phyloP scores from a whole-genome alignment of 257 asterid genomes.

The Solanum verrucosum region DNA sequence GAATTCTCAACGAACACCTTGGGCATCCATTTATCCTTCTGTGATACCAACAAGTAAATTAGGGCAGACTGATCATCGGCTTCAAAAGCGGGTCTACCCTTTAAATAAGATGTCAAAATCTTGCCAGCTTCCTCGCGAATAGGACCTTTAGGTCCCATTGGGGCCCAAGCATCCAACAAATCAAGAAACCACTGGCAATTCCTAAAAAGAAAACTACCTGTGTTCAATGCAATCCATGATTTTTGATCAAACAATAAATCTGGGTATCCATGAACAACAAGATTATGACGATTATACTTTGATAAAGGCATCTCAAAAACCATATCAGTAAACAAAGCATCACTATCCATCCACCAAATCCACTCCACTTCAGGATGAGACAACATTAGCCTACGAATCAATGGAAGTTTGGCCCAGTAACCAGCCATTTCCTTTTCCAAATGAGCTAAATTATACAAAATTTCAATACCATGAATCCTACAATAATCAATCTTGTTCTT shows the following conservation, averaged over 20 bases:
- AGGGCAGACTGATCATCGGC: constrained; percentile 95
- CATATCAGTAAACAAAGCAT: constrained; percentile 89
- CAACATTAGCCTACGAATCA: constrained; percentile 72
- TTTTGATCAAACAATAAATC: constrained; percentile 69
- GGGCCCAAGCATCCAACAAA: constrained; percentile 92
- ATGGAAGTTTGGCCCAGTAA: constrained; percentile 81
- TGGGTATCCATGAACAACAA: constrained; percentile 77
- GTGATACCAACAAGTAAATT: constrained; percentile 60
- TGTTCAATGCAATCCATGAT: constrained; percentile 86
- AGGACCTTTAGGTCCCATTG: constrained; percentile 89
- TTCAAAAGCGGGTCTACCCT: constrained; percentile 86
- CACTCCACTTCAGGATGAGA: constrained; percentile 96
- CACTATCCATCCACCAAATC: constrained; percentile 99
- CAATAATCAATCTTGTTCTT: constrained; percentile 94
- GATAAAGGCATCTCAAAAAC: constrained; percentile 51
- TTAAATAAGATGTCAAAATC: constrained; percentile 67
- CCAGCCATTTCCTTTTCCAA: constrained; percentile 82
- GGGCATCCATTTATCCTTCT: constrained; percentile 59
- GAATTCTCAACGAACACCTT: constrained; percentile 84
- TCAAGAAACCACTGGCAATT: constrained; percentile 94
- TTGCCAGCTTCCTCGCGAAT: constrained; percentile 77
- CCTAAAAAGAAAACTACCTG: constrained; percentile 77
- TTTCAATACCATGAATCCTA: constrained; percentile 89
- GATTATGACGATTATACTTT: constrained; percentile 49
- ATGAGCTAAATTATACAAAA: constrained; percentile 87